Percentiles rank a stretch among this genome's conserved stretches.
These are phyloP conservation scores for Fomitopsis betulina DNA, from an alignment of 1,284 basidiomycete species.

Conservation along the genomic window DNA sequence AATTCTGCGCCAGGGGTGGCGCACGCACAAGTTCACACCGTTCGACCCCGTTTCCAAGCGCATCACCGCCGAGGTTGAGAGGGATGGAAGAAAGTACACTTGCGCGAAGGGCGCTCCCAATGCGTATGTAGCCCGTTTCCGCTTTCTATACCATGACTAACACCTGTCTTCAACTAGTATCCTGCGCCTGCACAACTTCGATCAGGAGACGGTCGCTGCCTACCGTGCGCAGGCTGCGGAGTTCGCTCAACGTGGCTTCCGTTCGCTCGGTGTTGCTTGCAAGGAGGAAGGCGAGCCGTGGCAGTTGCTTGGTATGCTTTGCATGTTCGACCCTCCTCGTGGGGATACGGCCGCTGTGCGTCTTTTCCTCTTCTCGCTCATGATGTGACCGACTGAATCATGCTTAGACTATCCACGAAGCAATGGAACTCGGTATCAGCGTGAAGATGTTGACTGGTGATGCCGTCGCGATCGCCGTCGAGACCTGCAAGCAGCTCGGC, in stretches of 20 bases:
- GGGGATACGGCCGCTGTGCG: conserved; percentile 4
- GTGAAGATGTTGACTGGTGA: conserved; percentile 12
- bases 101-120: conserved; percentile 10
- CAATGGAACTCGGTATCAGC: conserved; percentile 8
- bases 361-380: background rate
- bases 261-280: conserved; percentile 9
- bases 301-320: conserved; percentile 9
- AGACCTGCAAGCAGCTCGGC: conserved; percentile 10
- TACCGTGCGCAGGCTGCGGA: conserved; percentile 8
- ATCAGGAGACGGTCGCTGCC: conserved; percentile 4
- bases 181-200: conserved; percentile 4
- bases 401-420: conserved; percentile 6
- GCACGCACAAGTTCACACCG: conserved; percentile 9
- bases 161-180: background rate
- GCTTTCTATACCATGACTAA: background rate
- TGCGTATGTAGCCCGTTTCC: conserved; percentile 1
- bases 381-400: background rate
- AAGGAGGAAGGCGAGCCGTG: conserved; percentile 8
- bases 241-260: conserved; percentile 9
- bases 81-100: conserved; percentile 5
- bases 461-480: conserved; percentile 8
- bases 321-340: conserved; percentile 10
- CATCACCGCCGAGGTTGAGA: conserved; percentile 9
- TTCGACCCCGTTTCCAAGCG: conserved; percentile 10
- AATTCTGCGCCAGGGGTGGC: conserved; percentile 7